Evolutionary conservation across 257 asterid species (phyloP).

Genomic region (Petunia axillaris): DNA sequence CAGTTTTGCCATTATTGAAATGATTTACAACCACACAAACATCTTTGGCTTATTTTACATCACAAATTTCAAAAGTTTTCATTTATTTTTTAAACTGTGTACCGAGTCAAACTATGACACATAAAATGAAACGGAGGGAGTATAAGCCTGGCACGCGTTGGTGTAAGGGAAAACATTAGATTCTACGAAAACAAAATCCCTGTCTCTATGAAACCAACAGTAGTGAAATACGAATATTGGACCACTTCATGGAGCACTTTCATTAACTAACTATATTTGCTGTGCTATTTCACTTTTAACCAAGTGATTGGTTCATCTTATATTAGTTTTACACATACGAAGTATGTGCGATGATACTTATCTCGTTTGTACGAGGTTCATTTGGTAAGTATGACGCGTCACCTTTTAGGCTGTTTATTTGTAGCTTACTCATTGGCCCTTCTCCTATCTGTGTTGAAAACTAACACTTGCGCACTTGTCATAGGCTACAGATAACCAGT

Average conservation of each 20-base stretch:
- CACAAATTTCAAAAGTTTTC: no score
- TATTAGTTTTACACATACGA: no score
- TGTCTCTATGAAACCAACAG: background rate
- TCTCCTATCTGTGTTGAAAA: background rate
- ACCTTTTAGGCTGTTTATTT: background rate
- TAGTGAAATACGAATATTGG: background rate
- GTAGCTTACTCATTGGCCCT: background rate
- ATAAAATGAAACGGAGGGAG: no score
- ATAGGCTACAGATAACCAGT: slow-evolving; percentile 10
- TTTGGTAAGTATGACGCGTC: background rate
- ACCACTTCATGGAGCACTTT: slow-evolving; percentile 2
- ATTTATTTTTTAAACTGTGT: no score
- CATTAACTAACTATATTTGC: background rate
- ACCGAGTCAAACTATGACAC: no score
- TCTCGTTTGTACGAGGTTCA: no score
- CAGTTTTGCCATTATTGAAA: no score
- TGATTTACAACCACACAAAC: no score
- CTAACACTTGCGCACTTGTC: background rate
- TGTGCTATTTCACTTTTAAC: background rate
- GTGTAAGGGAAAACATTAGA: background rate
- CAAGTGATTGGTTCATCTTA: no score
- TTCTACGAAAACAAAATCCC: background rate
- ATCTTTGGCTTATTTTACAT: no score
- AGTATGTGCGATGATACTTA: no score
- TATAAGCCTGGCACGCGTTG: background rate